Evolutionary conservation across 2,329 filamentous ascomycete species (phyloP).

Genomic region (Coccinonectria pachysandricola): DNA sequence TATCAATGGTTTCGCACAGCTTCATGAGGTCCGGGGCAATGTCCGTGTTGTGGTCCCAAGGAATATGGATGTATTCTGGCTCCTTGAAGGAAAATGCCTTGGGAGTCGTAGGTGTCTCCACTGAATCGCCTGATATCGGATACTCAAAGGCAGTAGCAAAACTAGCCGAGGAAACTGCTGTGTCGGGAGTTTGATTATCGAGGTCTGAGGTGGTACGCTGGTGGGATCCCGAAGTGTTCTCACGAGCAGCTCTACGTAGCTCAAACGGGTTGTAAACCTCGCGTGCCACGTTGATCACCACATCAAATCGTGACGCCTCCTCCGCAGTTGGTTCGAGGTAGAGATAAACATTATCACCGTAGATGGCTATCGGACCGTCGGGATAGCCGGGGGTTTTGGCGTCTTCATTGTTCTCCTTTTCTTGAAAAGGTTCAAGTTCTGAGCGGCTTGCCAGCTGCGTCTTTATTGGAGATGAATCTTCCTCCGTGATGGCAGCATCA

Average conservation of each 20-base stretch:
- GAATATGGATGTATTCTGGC: constrained; percentile 79
- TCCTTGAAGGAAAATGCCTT: constrained; percentile 40
- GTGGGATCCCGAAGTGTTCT: constrained; percentile 19
- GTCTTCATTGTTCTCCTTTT: constrained; percentile 65
- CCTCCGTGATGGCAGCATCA: constrained; percentile 39
- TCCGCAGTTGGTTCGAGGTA: constrained; percentile 73
- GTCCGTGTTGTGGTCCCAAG: constrained; percentile 82
- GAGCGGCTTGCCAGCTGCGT: constrained; percentile 52
- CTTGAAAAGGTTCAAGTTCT: constrained; percentile 46
- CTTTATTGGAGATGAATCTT: constrained; percentile 48
- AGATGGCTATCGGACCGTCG: constrained; percentile 72
- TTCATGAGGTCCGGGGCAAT: constrained; percentile 67
- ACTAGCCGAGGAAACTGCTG: constrained; percentile 45
- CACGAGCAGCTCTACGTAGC: constrained; percentile 16
- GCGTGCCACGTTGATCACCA: constrained; percentile 75
- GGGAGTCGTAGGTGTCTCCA: constrained; percentile 43
- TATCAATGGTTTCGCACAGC: constrained; percentile 67
- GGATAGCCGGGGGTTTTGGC: constrained; percentile 76
- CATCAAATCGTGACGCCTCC: constrained; percentile 67
- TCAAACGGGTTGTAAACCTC: constrained; percentile 71
- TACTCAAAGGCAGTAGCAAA: constrained; percentile 54
- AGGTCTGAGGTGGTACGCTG: constrained; percentile 20
- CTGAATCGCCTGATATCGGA: constrained; percentile 27
- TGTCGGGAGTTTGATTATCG: constrained; percentile 40
- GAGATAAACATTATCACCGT: constrained; percentile 65